A percentile compares a stretch with the other conserved stretches of the same genome.
Conservation (phyloP, 371 early-diverging fungal species). For the Saksenaea oblongispora region DNA sequence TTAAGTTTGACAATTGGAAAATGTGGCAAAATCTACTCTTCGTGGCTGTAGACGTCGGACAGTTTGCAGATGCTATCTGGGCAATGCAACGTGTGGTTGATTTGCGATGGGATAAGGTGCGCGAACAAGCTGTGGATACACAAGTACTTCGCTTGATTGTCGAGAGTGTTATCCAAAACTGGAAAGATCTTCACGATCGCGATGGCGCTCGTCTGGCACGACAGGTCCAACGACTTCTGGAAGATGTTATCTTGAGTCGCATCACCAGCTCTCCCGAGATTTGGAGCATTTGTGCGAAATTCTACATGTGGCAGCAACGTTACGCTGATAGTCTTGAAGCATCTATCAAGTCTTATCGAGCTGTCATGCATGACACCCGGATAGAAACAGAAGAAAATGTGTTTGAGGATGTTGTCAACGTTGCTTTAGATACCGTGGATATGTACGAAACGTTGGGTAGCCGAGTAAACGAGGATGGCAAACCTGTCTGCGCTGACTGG, state of each 20-base stretch:
- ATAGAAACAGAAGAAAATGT: conserved; percentile 64
- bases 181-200: conserved; percentile 59
- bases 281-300: conserved; percentile 78
- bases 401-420: conserved; percentile 70
- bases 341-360: conserved; percentile 82
- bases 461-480: conserved; percentile 34
- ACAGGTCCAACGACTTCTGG: conserved; percentile 61
- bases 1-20: conserved; percentile 81
- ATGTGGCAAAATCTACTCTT: conserved; percentile 94
- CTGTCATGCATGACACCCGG: conserved; percentile 71
- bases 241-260: conserved; percentile 66
- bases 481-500: conserved; percentile 83
- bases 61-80: conserved; percentile 82
- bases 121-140: conserved; percentile 75
- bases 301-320: conserved; percentile 67
- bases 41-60: conserved; percentile 75
- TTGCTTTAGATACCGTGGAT: conserved; percentile 75
- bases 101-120: conserved; percentile 65
- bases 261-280: conserved; percentile 76
- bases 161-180: conserved; percentile 65
- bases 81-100: conserved; percentile 86
- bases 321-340: conserved; percentile 75
- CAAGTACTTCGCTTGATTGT: conserved; percentile 75
- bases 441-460: conserved; percentile 76
- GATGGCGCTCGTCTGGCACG: conserved; percentile 38